Evolutionary conservation across 352 stramenopile genomes (phyloP).

Genomic region (Sclerospora graminicola): DNA sequence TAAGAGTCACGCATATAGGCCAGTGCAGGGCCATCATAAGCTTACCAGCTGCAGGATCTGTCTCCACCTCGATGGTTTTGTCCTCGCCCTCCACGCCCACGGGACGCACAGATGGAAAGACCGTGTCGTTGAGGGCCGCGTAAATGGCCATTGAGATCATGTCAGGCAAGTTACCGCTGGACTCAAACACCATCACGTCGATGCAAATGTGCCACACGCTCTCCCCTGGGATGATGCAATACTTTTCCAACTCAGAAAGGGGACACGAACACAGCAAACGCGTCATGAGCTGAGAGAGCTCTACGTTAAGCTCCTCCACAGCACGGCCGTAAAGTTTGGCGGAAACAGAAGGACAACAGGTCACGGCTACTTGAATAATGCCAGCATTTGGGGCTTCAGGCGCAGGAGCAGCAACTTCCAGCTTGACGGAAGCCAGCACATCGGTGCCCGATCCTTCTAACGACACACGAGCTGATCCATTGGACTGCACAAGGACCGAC

Average conservation of each 20-base stretch:
- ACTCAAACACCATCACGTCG: slow-evolving; percentile 76
- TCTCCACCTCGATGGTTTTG: slow-evolving; percentile 70
- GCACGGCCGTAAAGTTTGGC: slow-evolving; percentile 58
- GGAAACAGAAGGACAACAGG: slow-evolving; percentile 64
- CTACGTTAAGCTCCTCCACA: slow-evolving; percentile 65
- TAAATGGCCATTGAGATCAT: slow-evolving; percentile 77
- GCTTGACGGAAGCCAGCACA: no score
- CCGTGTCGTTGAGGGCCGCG: slow-evolving; percentile 66
- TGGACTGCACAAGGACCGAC: no score
- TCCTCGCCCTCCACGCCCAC: slow-evolving; percentile 66
- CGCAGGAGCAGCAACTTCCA: no score
- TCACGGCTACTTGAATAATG: slow-evolving; percentile 42
- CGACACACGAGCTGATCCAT: no score
- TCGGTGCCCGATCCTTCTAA: no score
- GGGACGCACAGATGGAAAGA: slow-evolving; percentile 60
- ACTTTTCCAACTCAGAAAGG: slow-evolving; percentile 37
- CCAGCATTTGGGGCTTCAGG: slow-evolving; percentile 38
- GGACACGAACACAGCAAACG: slow-evolving; percentile 46
- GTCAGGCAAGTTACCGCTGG: slow-evolving; percentile 59
- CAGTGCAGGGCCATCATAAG: slow-evolving; percentile 44
- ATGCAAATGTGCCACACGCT: slow-evolving; percentile 65
- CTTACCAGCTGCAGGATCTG: slow-evolving; percentile 44
- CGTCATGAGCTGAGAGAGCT: slow-evolving; percentile 73
- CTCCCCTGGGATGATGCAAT: slow-evolving; percentile 61
- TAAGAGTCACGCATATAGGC: slow-evolving; percentile 67